Evolutionary conservation across 1,284 basidiomycete species (phyloP), one percentile per base, ranked within the genome.

Genomic region (Austroboletus niveus): DNA sequence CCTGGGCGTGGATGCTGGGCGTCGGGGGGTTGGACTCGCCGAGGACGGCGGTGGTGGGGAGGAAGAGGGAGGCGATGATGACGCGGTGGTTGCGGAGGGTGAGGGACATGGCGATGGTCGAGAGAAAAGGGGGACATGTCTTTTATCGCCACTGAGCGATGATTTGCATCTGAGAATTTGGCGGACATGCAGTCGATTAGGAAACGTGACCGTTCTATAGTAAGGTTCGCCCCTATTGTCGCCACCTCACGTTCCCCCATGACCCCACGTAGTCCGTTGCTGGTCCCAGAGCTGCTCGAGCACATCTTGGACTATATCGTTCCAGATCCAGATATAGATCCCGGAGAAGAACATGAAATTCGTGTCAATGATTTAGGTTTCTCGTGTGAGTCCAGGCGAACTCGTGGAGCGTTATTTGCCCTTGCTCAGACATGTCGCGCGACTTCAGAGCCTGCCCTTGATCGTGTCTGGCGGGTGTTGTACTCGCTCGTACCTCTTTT

Each of bases 41-140:
- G 38, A 83, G 71, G 44, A 82, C 77, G 43, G 80, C 79, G 34
- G 87, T 88, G 52, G 78, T 80, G 34, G 88, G 89, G 43, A 91
- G 80, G 62, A 90, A 90, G 50, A 91, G 81, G 20, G 17, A 17
- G 17, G 17, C 17, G 17, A 17, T 17, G 17, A 17, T 17, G 48
- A 87, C 76, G 32, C 88, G 75, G 64, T 87, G 84, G 67, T 82
- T 81, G 53, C 83, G 75, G 57, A 87, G 77, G 53, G 84, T 22
- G 17, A 24, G 76, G 63, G 68, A 78, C 85, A 87, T 87, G 57
- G 44, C 45, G 3, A 24, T n/a, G 27, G 9, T n/a, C 8, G 20
- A 17, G 9, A 22, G 15, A 5, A 41, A 12, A 41, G 22, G 22
- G 12, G 9, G 20, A 41, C 9, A 12, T 14, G 40, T 35, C 34